These are phyloP conservation scores for Pseudogymnoascus pannorum DNA, from an alignment of 2,329 filamentous ascomycete genomes.

Conservation along the genomic window DNA sequence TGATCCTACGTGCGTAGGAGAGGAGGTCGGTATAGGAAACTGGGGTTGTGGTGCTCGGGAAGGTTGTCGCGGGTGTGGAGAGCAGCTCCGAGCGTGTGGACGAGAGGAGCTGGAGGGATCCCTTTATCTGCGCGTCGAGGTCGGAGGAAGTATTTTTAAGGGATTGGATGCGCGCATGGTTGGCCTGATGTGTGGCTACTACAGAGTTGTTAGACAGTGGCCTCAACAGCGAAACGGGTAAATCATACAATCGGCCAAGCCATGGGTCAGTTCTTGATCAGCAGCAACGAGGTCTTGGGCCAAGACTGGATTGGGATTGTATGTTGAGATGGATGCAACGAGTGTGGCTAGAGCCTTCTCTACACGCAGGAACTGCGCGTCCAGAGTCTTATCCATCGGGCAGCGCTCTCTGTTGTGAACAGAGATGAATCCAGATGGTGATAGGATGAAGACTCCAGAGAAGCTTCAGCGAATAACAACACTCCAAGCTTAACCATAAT, in stretches of 20 bases:
- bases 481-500: not conserved
- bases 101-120: slow-evolving; percentile 62
- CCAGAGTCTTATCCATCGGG: slow-evolving; percentile 55
- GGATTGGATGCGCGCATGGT: slow-evolving; percentile 59
- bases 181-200: slow-evolving; percentile 71
- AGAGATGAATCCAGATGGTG: not conserved
- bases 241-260: slow-evolving; percentile 55
- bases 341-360: slow-evolving; percentile 61
- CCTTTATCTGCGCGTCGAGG: slow-evolving; percentile 66
- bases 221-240: not conserved
- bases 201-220: not conserved
- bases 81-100: slow-evolving; percentile 67
- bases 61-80: slow-evolving; percentile 50
- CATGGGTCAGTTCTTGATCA: slow-evolving; percentile 58
- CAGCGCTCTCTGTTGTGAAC: not conserved
- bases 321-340: slow-evolving; percentile 74
- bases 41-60: slow-evolving; percentile 42
- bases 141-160: slow-evolving; percentile 59
- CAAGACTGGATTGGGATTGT: slow-evolving; percentile 64
- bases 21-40: slow-evolving; percentile 69
- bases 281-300: slow-evolving; percentile 64
- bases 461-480: not conserved
- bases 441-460: not conserved
- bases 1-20: slow-evolving; percentile 70
- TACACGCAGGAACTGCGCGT: slow-evolving; percentile 56